phyloP scores from a whole-genome alignment of 2,329 filamentous ascomycete species.

The Cadophora luteo-olivacea region DNA sequence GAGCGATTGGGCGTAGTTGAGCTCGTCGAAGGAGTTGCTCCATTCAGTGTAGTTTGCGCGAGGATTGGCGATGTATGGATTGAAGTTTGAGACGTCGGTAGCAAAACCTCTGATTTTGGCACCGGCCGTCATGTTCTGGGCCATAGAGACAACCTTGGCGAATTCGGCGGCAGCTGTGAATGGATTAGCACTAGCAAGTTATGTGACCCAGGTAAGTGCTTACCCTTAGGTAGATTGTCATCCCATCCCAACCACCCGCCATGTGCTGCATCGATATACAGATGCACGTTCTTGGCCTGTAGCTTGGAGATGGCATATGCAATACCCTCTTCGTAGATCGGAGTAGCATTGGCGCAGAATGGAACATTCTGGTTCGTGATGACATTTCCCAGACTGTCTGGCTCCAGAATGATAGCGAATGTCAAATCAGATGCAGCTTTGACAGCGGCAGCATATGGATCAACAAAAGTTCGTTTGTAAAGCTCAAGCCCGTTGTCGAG shows the following conservation, averaged over 20 bases:
- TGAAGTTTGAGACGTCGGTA: slow-evolving; percentile 55
- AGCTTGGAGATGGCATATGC: slow-evolving; percentile 50
- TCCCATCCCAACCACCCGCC: slow-evolving; percentile 53
- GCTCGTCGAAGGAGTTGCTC: slow-evolving; percentile 50
- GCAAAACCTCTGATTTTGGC: slow-evolving; percentile 48
- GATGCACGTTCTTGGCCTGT: slow-evolving; percentile 48
- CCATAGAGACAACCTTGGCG: slow-evolving; percentile 48
- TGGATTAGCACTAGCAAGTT: neutral
- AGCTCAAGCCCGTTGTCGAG: slow-evolving; percentile 47
- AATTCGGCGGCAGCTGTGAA: slow-evolving; percentile 49
- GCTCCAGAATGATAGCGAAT: slow-evolving; percentile 53
- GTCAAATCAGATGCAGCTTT: slow-evolving; percentile 47
- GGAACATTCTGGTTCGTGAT: slow-evolving; percentile 49
- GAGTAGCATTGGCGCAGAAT: slow-evolving; percentile 48
- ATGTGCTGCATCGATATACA: slow-evolving; percentile 53
- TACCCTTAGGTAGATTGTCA: slow-evolving; percentile 48
- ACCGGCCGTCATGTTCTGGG: slow-evolving; percentile 35
- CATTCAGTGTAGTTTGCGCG: slow-evolving; percentile 51
- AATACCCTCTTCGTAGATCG: slow-evolving; percentile 51
- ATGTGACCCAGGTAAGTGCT: slow-evolving; percentile 1
- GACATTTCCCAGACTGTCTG: slow-evolving; percentile 52
- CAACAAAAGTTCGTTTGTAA: slow-evolving; percentile 51
- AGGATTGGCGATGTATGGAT: slow-evolving; percentile 48
- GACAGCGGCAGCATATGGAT: slow-evolving; percentile 48
- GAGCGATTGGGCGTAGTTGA: slow-evolving; percentile 49